These are phyloP conservation scores for Thraustochytrium striatum DNA, from an alignment of 352 stramenopile genomes.

Conservation along the genomic window DNA sequence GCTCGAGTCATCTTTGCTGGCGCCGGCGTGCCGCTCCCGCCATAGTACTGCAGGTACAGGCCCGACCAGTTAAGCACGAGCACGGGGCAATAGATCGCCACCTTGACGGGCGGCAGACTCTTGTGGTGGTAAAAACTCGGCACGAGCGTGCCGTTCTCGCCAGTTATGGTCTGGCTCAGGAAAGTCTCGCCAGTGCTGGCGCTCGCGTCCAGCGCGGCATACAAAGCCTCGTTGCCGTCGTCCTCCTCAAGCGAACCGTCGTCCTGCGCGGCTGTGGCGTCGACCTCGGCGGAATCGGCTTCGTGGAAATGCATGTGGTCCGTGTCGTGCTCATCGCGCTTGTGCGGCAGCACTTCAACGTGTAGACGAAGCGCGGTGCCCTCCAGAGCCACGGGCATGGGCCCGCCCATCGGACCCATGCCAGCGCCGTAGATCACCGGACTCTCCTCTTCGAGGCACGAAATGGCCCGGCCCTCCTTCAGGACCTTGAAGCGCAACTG, in stretches of 20 bases:
- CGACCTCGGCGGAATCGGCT: background rate
- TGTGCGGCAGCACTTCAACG: background rate
- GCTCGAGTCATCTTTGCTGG: too few species aligned
- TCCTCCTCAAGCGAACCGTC: background rate
- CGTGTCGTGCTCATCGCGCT: slow-evolving; percentile 1
- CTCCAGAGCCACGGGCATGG: background rate
- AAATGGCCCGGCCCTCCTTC: too few species aligned
- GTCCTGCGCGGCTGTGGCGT: background rate
- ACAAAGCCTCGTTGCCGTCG: background rate
- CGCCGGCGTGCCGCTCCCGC: too few species aligned
- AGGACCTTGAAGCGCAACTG: background rate
- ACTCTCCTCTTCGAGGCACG: background rate
- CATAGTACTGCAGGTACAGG: background rate
- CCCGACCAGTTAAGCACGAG: slow-evolving; percentile 47
- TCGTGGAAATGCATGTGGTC: slow-evolving; percentile 9
- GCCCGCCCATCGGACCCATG: too few species aligned
- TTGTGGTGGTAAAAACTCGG: background rate
- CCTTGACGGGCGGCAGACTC: slow-evolving; percentile 3
- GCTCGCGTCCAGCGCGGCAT: background rate
- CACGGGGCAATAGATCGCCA: slow-evolving; percentile 27
- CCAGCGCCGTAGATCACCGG: background rate
- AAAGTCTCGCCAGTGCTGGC: background rate
- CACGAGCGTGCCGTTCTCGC: background rate
- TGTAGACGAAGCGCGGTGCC: background rate
- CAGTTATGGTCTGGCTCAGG: background rate